Evolutionary conservation across 768 basidiomycete genomes (phyloP), one percentile per base, ranked within the genome.

Genomic region (Rhizopogon vulgaris): DNA sequence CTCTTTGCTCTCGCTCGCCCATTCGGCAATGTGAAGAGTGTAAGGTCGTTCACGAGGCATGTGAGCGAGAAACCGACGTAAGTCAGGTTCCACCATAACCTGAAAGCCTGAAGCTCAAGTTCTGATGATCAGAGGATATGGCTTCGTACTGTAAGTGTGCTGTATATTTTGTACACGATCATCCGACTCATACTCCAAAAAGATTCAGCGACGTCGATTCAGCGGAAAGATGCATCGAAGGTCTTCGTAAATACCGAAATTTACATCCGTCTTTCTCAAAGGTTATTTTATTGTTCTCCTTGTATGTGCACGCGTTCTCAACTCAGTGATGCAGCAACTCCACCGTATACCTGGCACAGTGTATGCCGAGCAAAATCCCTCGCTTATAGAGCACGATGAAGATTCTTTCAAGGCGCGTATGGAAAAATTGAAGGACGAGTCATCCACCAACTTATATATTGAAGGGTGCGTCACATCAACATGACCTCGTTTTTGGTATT

Each of bases 191-290:
- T 38, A 32, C 9, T 41, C 38, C 15, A 8, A 18, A n/a, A 54
- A 92, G 89, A 52, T 93, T 89, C 63, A 78, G 77, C 45, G 73
- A 72, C 0, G 62, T 87, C 6, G 83, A 84, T 2, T 76, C 81
- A 25, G 90, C 90, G 0, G 84, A 85, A 59, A 77, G 75, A 55
- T 93, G 90, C 56, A 90, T 93, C 48, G 72, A 80, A 12, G 72
- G 81, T 1, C 72, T 93, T 43, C 73, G 87, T 54, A 78, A 79
- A 57, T 85, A 84, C 57, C 75, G 86, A 40, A 88, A 91, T 63
- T 69, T 92, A 38, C 90, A 93, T 62, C 90, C 90, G 0, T 89
- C 89, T 2, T 90, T 90, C 62, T 90, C 90, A 50, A 91, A 92
- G 78, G 90, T 85, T 52, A 14, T 18, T 42, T 43, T 54, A 22